Evolutionary conservation across 148 eudicot species (phyloP), one percentile per base, ranked within the genome.

Genomic region (Camellia sinensis): DNA sequence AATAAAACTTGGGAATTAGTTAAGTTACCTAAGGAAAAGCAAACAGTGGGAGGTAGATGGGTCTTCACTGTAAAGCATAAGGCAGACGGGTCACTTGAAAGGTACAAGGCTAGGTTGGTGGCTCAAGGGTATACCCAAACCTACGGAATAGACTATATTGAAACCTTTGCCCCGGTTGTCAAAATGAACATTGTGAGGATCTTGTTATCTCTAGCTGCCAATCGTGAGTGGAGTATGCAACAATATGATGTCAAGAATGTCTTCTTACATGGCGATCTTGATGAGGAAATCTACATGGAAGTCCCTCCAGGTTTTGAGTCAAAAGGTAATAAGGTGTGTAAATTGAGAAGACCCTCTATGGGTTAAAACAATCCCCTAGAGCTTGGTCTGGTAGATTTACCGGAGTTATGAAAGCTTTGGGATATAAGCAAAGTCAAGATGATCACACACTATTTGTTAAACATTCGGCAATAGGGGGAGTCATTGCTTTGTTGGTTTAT

Each of bases 61-160:
- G 7, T 64, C 19, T 64, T 64, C 37, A 48, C 37, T 64, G 68
- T 64, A 17, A 64, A 64, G 68, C 19, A 64, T 64, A 64, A 64
- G 8, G 68, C 68, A 64, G 9, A 64, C 19, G 68, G 68, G 19
- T 64, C 68, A 2, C 68, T 64, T 64, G 68, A 64, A 7, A 64
- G 68, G 19, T 64, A 64, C 19, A 64, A 64, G 68, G 68, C 68
- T 64, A 64, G 9, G 37, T 64, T 64, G 68, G 68, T 8, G 19
- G 21, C 68, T 29, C 18, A 13, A 18, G 68, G 68, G 3, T 64
- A 64, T 64, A 64, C 68, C 19, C 68, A 18, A 64, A 64, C 21
- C 3, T 14, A 64, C 21, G 68, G 68, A 64, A 7, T 64, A 17
- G 43, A 64, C 7, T 13, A 64, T 64, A 4, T 64, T 3, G 68